These are phyloP conservation scores for Globomyces sp. DNA, from an alignment of 371 early-diverging fungal species.

Conservation along the genomic window DNA sequence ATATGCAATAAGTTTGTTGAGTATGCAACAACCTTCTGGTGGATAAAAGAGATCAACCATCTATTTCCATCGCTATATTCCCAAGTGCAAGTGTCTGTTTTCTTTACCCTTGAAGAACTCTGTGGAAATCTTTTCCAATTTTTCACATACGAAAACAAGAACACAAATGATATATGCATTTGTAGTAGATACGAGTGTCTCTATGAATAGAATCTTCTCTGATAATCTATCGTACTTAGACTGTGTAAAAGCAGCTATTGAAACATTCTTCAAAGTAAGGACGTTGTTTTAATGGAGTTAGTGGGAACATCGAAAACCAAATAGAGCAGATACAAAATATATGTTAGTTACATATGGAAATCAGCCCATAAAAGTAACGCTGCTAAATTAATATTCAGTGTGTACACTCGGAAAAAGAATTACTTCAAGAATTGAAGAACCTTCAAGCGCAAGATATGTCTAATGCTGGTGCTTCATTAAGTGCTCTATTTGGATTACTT, in stretches of 20 bases:
- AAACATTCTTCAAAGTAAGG: constrained; percentile 62
- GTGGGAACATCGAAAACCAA: constrained; percentile 2
- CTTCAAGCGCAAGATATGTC: constrained; percentile 60
- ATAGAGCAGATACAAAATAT: constrained; percentile 52
- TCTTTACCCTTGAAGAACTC: too few species aligned
- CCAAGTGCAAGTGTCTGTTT: too few species aligned
- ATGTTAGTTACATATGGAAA: constrained; percentile 64
- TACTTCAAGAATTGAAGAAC: constrained; percentile 55
- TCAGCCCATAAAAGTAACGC: constrained; percentile 17
- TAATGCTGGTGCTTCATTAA: constrained; percentile 56
- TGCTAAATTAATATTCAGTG: constrained; percentile 14
- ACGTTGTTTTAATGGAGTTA: not conserved
- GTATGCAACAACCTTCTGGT: too few species aligned
- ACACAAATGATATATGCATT: constrained; percentile 56
- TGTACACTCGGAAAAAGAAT: constrained; percentile 2
- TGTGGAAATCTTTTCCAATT: not conserved
- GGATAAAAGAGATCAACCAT: not conserved
- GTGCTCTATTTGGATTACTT: constrained; percentile 61
- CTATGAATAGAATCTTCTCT: constrained; percentile 66
- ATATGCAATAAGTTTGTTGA: too few species aligned
- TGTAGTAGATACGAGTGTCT: constrained; percentile 66
- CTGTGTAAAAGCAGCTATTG: constrained; percentile 67
- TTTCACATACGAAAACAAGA: not conserved
- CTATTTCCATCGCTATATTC: not conserved
- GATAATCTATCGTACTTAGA: constrained; percentile 57